Evolutionary conservation across 2,329 filamentous ascomycete species (phyloP).

Genomic region (Diaporthe helianthi): DNA sequence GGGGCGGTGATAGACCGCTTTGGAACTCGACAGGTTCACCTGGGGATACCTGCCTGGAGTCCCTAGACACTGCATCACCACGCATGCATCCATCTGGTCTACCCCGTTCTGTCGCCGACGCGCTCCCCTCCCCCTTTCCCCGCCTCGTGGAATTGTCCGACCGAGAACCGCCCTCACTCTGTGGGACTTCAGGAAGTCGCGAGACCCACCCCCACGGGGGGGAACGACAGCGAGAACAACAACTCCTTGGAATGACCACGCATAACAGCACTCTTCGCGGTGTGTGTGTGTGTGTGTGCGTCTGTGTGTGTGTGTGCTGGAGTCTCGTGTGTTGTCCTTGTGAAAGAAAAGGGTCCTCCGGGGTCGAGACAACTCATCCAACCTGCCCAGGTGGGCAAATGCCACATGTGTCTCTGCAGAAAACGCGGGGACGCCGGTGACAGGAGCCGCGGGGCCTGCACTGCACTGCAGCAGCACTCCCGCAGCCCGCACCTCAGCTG

Average conservation of each 20-base stretch:
- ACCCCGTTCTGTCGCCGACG: neutral
- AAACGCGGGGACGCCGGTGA: slow-evolving; percentile 18
- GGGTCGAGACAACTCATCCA: slow-evolving; percentile 5
- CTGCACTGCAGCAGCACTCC: neutral
- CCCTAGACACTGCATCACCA: slow-evolving; percentile 9
- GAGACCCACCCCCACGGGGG: neutral
- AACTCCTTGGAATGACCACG: too few species aligned
- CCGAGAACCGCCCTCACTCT: neutral
- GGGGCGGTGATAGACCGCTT: slow-evolving; percentile 11
- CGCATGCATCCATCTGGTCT: neutral
- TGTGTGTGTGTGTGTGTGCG: too few species aligned
- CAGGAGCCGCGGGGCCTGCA: slow-evolving; percentile 25
- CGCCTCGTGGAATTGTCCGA: neutral
- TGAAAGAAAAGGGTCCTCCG: slow-evolving; percentile 2
- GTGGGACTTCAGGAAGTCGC: neutral
- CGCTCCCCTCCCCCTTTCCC: neutral
- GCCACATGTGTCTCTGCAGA: neutral
- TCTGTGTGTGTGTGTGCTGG: too few species aligned
- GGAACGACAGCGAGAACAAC: neutral
- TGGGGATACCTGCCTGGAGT: neutral
- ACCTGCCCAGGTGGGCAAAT: neutral
- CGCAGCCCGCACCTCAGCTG: neutral
- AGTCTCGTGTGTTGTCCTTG: slow-evolving; percentile 9
- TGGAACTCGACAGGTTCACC: neutral
- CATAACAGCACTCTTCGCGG: neutral